Conservation (phyloP, 2,329 filamentous ascomycete species). For the Rhexocercosporidium sp. region DNA sequence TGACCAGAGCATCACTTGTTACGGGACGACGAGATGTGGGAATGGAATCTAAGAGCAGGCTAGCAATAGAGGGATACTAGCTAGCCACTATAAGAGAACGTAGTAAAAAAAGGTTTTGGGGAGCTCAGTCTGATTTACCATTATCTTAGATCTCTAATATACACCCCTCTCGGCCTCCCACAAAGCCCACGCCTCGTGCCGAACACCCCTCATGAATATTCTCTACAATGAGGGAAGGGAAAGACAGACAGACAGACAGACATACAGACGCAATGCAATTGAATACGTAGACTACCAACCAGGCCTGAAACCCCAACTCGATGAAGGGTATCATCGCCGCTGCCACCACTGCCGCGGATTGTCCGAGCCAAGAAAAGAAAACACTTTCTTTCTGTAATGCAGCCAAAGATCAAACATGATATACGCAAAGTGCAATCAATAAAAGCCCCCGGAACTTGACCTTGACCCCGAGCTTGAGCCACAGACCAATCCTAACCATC, state of each 20-base stretch:
- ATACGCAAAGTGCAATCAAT: constrained; percentile 18
- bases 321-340: not conserved
- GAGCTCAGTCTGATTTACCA: constrained; percentile 1
- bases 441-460: not conserved
- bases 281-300: constrained; percentile 21
- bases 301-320: constrained; percentile 19
- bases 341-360: not conserved
- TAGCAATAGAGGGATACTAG: too few species aligned
- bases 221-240: not conserved
- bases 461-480: not conserved
- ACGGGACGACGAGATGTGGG: too few species aligned
- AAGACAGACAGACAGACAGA: not conserved
- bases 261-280: constrained; percentile 14
- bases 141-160: constrained; percentile 23
- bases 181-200: not conserved
- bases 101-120: not conserved
- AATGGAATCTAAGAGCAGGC: too few species aligned
- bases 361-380: not conserved
- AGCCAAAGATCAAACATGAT: constrained; percentile 23
- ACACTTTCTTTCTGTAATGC: constrained; percentile 17
- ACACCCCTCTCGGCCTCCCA: constrained; percentile 7
- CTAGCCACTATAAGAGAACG: too few species aligned
- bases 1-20: not conserved
- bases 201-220: constrained; percentile 9
- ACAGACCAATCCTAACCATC: not conserved